A percentile compares a stretch with the other conserved stretches of the same genome.
Conservation (phyloP, 1,139 yeast species). For the Taphrina confusa region DNA sequence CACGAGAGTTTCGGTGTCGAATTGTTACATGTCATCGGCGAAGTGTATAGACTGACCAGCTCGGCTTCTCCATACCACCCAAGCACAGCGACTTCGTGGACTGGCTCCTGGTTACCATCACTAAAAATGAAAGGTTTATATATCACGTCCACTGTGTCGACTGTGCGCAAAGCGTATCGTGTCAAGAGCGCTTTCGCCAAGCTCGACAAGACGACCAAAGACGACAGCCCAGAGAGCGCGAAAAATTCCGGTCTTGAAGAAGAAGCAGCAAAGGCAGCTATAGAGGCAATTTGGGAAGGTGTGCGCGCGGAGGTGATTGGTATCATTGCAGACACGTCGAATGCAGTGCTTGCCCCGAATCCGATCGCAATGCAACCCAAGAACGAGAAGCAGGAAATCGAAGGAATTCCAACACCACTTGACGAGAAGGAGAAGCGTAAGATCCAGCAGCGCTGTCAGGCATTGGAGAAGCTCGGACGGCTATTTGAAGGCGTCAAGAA, state of each 20-base stretch:
- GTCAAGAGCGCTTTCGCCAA: constrained; percentile 34
- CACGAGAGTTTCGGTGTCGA: constrained; percentile 91
- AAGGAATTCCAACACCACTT: not conserved
- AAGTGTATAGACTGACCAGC: constrained; percentile 54
- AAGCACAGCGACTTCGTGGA: constrained; percentile 28
- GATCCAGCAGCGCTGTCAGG: constrained; percentile 19
- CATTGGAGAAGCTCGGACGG: constrained; percentile 27
- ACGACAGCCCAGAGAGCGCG: not conserved
- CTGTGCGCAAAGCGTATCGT: constrained; percentile 28
- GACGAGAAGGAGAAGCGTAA: constrained; percentile 5
- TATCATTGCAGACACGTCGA: constrained; percentile 29
- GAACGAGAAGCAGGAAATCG: constrained; percentile 30
- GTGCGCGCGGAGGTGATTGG: constrained; percentile 32
- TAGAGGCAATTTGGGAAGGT: constrained; percentile 35
- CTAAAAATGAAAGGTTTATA: constrained; percentile 27
- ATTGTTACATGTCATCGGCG: constrained; percentile 79
- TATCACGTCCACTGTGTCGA: constrained; percentile 28
- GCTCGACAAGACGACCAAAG: constrained; percentile 20
- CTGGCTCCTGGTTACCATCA: constrained; percentile 28
- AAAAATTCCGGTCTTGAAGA: constrained; percentile 27
- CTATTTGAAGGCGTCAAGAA: constrained; percentile 28
- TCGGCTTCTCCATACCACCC: constrained; percentile 27
- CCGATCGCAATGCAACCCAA: constrained; percentile 14
- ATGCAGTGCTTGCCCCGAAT: constrained; percentile 19
- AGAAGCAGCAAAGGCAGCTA: constrained; percentile 33